phyloP scores from a whole-genome alignment of 2,329 filamentous ascomycete genomes.

The Aspergillus eucalypticola region DNA sequence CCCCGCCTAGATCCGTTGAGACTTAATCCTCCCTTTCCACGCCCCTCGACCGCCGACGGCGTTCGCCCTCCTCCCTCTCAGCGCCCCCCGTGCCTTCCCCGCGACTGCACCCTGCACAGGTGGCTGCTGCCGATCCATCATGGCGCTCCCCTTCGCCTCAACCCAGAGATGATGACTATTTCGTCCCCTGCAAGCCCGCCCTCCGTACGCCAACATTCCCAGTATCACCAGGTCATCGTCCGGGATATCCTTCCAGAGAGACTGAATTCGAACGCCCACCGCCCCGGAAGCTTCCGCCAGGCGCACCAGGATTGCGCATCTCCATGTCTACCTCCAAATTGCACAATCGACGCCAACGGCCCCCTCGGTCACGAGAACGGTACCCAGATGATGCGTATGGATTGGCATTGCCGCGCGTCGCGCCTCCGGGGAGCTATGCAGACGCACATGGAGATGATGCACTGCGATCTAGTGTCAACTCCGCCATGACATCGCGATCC shows the following conservation, averaged over 20 bases:
- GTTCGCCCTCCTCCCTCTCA: conserved; percentile 21
- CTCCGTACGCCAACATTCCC: conserved; percentile 27
- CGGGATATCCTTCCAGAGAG: conserved; percentile 22
- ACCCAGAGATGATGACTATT: conserved; percentile 7
- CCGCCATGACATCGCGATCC: conserved; percentile 61
- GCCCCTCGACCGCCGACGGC: conserved; percentile 24
- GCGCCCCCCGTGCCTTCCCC: conserved; percentile 23
- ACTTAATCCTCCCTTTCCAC: conserved; percentile 29
- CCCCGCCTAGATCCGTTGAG: conserved; percentile 33
- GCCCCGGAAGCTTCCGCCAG: conserved; percentile 29
- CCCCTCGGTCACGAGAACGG: conserved; percentile 28
- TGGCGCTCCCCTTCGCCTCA: conserved; percentile 22
- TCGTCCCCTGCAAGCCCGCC: conserved; percentile 17
- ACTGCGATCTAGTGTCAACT: conserved; percentile 60
- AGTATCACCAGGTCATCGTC: conserved; percentile 20
- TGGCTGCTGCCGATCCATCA: conserved; percentile 19
- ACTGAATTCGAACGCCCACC: conserved; percentile 27
- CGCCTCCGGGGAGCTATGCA: conserved; percentile 16
- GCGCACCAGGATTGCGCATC: conserved; percentile 34
- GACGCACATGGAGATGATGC: conserved; percentile 34
- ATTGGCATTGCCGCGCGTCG: conserved; percentile 33
- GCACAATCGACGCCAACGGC: conserved; percentile 30
- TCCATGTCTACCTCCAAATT: conserved; percentile 40
- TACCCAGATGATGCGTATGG: conserved; percentile 28
- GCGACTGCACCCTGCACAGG: conserved; percentile 16